A percentile compares a stretch with the other conserved stretches of the same genome.
These are phyloP conservation scores for Cucurbita maxima DNA, from an alignment of 306 rosid species.

Conservation along the genomic window DNA sequence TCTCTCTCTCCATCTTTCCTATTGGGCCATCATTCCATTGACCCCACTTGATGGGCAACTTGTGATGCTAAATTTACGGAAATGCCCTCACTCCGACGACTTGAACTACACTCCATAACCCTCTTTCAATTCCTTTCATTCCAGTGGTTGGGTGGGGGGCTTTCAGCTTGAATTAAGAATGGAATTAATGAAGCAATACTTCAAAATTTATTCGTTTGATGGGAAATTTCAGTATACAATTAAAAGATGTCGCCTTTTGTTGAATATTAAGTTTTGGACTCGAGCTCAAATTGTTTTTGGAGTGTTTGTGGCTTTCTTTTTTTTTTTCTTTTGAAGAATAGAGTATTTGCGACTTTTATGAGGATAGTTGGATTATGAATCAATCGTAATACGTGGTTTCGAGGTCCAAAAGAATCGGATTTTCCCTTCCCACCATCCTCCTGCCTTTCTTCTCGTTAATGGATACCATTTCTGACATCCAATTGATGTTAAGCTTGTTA, in stretches of 20 bases:
- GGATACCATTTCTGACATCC: neutral
- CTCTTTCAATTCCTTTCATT: neutral
- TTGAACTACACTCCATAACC: neutral
- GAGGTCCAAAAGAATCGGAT: neutral
- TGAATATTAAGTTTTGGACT: constrained; percentile 2
- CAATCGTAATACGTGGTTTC: neutral
- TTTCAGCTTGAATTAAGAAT: neutral
- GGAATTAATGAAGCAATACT: neutral
- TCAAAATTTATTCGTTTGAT: neutral
- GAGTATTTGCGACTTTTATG: neutral
- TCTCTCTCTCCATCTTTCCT: neutral
- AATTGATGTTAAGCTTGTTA: neutral
- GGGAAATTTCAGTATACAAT: neutral
- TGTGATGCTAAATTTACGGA: neutral
- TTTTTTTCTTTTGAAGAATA: too few relatives aligned
- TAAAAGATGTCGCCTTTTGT: neutral
- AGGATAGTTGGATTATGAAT: neutral
- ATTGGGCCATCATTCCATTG: neutral
- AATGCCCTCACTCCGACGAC: constrained; percentile 4
- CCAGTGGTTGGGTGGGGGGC: neutral
- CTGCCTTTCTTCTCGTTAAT: neutral
- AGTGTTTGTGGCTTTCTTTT: neutral
- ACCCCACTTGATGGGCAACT: constrained; percentile 3
- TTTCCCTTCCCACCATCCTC: neutral
- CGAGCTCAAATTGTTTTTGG: neutral